Evolutionary conservation across 179 eudicot genomes (phyloP), one percentile per base, ranked within the genome.

Genomic region (Gypsophila paniculata): DNA sequence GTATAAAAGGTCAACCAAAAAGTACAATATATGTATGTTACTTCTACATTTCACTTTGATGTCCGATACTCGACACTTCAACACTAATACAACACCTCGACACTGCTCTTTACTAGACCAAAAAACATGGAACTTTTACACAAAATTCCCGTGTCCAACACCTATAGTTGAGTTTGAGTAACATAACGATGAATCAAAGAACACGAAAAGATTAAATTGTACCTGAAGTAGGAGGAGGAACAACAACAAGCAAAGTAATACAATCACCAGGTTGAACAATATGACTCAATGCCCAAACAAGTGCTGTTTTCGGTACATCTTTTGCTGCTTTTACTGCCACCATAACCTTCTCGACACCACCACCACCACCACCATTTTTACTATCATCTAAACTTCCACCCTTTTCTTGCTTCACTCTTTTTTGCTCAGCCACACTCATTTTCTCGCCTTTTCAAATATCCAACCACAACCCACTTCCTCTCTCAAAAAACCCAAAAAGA

Each of bases 191-290:
- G 7, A 36, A 36, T 36, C 5, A 6, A 6, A 6, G 11, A 42
- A 2, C 1, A 6, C 46, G 70, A 66, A 66, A 66, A 7, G 19
- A 66, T 6, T 14, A 14, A 42, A 42, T 8, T 21, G 18, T 74
- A 82, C 87, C 87, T 77, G 93, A 85, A 74, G 72, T 81, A 57
- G 86, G 96, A 6, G 90, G 80, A 74, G 98, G 83, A 42, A 86
- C 85, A 74, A 95, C 93, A 44, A 93, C 99, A 70, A 95, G 88
- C 53, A 95, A 75, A 11, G 91, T 88, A 54, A 95, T 90, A 74
- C 91, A 92, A 76, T 95, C 91, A 52, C 96, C 98, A 65, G 99
- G 99, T 73, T 95, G 99, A 78, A 89, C 98, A 79, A 95, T 97
- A 83, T 95, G 99, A 84, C 87, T 90, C 79, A 95, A 80, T 62